Evolutionary conservation across 2,329 filamentous ascomycete species (phyloP), one percentile per base, ranked within the genome.

Genomic region (Sporothrix mexicana): DNA sequence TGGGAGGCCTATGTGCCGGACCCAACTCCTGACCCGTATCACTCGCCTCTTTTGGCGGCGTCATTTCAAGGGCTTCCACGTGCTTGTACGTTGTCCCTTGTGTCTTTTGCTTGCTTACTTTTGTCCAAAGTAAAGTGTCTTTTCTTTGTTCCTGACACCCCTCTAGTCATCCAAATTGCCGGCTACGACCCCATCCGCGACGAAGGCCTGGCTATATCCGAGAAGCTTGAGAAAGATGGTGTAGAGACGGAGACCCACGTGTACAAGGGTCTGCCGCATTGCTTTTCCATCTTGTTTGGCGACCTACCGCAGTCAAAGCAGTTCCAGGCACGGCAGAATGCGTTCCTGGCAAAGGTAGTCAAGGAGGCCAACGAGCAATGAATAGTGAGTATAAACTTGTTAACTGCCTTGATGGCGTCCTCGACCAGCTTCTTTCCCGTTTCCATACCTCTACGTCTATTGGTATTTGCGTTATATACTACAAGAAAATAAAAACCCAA

Each of bases 131-230:
- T n/a, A n/a, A n/a, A n/a, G n/a, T n/a, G n/a, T 23, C 53, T 62
- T 45, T 45, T 45, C 67, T 64, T 49, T 76, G 10, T 73, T 74
- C 12, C 47, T 61, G 41, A 77, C 77, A 6, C 73, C 84, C 82
- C 82, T 2, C 61, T 20, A 82, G 81, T 82, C 41, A 75, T 83
- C 20, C 77, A 81, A 53, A 76, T 79, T 3, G 81, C 78, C 2
- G 81, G 81, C 6, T 76, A 77, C 17, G 82, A 83, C 72, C 74
- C 79, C 2, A 74, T 82, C n/a, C 78, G 81, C n/a, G 82, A 83
- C 69, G 82, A 83, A 20, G 81, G 76, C 12, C 76, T 83, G 47
- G 82, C 81, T 1, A 82, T 81, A 68, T 80, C 79, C 2, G 81
- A 82, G 73, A 78, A 77, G 8, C 77, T 83, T 20, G 53, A 77